phyloP scores from a whole-genome alignment of 2,329 filamentous ascomycete genomes.

The Chrysoporthe austroafricana region DNA sequence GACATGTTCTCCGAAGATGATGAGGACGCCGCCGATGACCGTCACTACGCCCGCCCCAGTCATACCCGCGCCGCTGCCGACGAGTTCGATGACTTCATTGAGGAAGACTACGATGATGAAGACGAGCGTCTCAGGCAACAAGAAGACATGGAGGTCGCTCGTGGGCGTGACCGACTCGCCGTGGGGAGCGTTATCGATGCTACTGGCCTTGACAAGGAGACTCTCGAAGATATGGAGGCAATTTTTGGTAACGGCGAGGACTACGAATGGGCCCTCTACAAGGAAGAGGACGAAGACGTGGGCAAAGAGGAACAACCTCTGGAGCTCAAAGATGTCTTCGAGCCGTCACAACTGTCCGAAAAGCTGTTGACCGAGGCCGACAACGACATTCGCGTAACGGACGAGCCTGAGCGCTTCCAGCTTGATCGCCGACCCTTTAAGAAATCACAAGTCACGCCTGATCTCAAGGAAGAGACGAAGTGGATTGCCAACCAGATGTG shows the following conservation, averaged over 20 bases:
- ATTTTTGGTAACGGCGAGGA: slow-evolving; percentile 97
- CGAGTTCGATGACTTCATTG: slow-evolving; percentile 95
- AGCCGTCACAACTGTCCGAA: slow-evolving; percentile 91
- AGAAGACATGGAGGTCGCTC: slow-evolving; percentile 87
- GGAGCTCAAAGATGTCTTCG: slow-evolving; percentile 96
- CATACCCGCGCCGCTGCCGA: slow-evolving; percentile 66
- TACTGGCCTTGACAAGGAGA: slow-evolving; percentile 85
- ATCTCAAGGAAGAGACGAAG: slow-evolving; percentile 80
- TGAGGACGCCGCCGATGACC: slow-evolving; percentile 67
- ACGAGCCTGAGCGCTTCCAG: slow-evolving; percentile 94
- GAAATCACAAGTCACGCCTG: slow-evolving; percentile 71
- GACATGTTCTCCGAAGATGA: slow-evolving; percentile 97
- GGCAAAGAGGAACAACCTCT: slow-evolving; percentile 79
- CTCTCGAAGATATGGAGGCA: slow-evolving; percentile 91
- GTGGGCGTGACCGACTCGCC: slow-evolving; percentile 65
- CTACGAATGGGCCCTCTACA: slow-evolving; percentile 90
- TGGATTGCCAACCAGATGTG: slow-evolving; percentile 94
- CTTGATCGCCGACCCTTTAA: slow-evolving; percentile 88
- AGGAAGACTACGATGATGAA: slow-evolving; percentile 91
- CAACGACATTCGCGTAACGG: slow-evolving; percentile 83
- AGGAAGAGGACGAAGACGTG: slow-evolving; percentile 85
- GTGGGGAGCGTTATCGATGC: slow-evolving; percentile 75
- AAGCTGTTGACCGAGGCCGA: slow-evolving; percentile 95
- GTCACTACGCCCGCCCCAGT: slow-evolving; percentile 53
- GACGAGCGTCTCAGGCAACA: slow-evolving; percentile 74